Base-by-base conservation (phyloP, 2,329 filamentous ascomycete genomes). In the Acarospora socialis region DNA sequence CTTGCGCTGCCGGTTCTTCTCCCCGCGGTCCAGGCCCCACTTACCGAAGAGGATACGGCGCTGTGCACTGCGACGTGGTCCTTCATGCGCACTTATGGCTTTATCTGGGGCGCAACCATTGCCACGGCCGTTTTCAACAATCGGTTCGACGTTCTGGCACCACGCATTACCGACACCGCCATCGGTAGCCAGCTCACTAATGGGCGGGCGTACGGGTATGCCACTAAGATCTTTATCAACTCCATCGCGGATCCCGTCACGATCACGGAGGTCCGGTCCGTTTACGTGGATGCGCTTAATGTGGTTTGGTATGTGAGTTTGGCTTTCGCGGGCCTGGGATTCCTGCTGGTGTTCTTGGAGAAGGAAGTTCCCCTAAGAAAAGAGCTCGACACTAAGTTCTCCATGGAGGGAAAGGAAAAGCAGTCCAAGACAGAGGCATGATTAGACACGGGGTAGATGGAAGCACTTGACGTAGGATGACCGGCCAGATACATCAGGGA, bases 311-410 rank as follows among this genome's bases (percentile, higher is more conserved):
- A 54, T 3, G 43, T 59, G 1, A 50, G 50, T 7, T 43, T 56
- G 0, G 43, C 45, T 0, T 43, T 60, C 15, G 43, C 49, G 1
- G 50, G 35, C 0, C 15, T 55, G 4, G 49, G 47, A 1, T 56
- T 60, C 14, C 17, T 52, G 3, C 19, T 55, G 10, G 48, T 46
- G 1, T 54, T 53, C 12, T 40, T 50, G 2, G 84, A 92, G 55
- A 90, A 87, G 74, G 84, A 95, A 73, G 87, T 87, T 61, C 72
- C 82, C 44, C 64, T 98, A 59, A 90, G 81, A 79, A 94, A 94
- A 76, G 87, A 93, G 22, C 68, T 84, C 30, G 90, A 64, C 52
- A 48, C 46, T 28, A 48, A 58, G 43, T 51, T 63, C 41, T 8
- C 8, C 21, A 12, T 8, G 10, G 10, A 22, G 21, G 10, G 8